A percentile compares a stretch with the other conserved stretches of the same genome.
Conservation (phyloP, 129 eudicot species). For the Silybum marianum region DNA sequence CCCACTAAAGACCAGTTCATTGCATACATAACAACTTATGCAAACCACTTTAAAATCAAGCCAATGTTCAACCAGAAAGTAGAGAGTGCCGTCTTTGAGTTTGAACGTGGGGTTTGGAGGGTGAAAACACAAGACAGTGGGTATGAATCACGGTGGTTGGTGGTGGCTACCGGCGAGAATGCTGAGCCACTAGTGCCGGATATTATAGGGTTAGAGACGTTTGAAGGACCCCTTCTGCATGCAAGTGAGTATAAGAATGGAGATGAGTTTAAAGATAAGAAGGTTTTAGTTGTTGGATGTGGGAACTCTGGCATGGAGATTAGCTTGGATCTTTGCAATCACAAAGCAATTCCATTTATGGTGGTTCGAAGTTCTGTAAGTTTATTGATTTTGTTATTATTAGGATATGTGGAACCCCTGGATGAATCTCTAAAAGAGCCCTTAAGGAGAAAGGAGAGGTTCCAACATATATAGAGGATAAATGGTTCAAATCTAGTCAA, state of each 20-base stretch:
- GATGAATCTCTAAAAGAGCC: no score
- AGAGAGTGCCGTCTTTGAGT: slow-evolving; percentile 45
- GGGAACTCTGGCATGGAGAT: slow-evolving; percentile 94
- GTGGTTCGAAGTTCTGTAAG: slow-evolving; percentile 81
- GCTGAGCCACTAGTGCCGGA: slow-evolving; percentile 68
- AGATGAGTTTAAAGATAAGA: slow-evolving; percentile 38
- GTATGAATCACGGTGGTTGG: slow-evolving; percentile 57
- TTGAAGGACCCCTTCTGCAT: slow-evolving; percentile 53
- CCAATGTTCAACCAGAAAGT: slow-evolving; percentile 69
- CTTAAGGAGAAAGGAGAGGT: no score
- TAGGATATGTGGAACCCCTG: no score
- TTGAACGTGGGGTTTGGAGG: slow-evolving; percentile 49
- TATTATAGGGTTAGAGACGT: slow-evolving; percentile 50
- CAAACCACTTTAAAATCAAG: slow-evolving; percentile 57
- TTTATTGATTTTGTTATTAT: background rate
- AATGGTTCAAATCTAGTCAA: no score
- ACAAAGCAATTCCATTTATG: slow-evolving; percentile 51
- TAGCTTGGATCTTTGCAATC: slow-evolving; percentile 69
- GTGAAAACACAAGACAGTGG: slow-evolving; percentile 46
- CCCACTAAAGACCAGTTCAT: slow-evolving; percentile 66
- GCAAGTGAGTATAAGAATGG: slow-evolving; percentile 70
- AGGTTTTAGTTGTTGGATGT: slow-evolving; percentile 77
- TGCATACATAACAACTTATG: slow-evolving; percentile 64
- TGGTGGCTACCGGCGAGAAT: slow-evolving; percentile 83
- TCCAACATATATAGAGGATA: no score